Evolutionary conservation across 768 basidiomycete species (phyloP).

Genomic region (Mycena metata): DNA sequence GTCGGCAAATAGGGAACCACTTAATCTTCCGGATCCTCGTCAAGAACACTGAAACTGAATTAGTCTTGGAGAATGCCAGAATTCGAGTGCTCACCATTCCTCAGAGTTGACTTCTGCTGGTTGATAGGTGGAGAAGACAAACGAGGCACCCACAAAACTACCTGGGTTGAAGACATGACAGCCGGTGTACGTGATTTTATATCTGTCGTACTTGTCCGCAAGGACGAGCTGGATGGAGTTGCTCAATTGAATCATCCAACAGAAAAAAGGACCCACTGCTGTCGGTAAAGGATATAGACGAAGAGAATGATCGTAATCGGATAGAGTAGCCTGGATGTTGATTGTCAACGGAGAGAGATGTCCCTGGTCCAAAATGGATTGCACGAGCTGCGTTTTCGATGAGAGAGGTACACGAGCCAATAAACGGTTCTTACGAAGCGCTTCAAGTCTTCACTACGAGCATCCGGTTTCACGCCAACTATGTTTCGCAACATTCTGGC

Average conservation of each 20-base stretch:
- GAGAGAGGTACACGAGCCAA: constrained; percentile 9
- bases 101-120: constrained; percentile 89
- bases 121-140: constrained; percentile 91
- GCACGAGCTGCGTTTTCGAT: constrained; percentile 78
- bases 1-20: not conserved
- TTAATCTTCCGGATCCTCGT: constrained; percentile 31
- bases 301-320: constrained; percentile 93
- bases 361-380: constrained; percentile 94
- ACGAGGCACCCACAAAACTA: constrained; percentile 80
- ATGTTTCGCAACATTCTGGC: constrained; percentile 93
- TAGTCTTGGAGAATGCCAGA: not conserved
- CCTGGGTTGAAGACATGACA: constrained; percentile 99
- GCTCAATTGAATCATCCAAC: not conserved
- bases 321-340: constrained; percentile 86
- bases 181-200: constrained; percentile 96
- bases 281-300: constrained; percentile 96
- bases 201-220: constrained; percentile 96
- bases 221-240: constrained; percentile 76
- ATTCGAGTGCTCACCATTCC: constrained; percentile 69
- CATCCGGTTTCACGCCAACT: constrained; percentile 87
- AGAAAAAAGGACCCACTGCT: constrained; percentile 68
- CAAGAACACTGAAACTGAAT: constrained; percentile 25
- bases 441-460: constrained; percentile 84
- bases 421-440: constrained; percentile 75
- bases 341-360: constrained; percentile 92